phyloP scores from a whole-genome alignment of 2,329 filamentous ascomycete species.

The Apiospora malaysiana region DNA sequence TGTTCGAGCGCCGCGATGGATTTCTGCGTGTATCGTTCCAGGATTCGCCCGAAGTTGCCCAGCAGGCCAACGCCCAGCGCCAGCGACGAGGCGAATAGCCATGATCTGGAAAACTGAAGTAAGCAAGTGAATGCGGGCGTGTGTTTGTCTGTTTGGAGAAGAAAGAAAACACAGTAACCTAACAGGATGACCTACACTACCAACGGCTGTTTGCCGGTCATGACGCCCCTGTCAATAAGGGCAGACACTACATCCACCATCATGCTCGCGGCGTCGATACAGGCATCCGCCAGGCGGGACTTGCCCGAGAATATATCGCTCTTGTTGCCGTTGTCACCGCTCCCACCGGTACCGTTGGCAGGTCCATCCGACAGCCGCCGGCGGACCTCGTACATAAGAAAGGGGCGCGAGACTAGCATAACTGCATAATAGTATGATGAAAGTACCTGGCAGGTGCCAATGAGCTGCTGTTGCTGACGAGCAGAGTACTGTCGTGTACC shows the following conservation, averaged over 20 bases:
- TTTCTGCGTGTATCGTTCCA: constrained; percentile 55
- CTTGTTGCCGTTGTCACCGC: constrained; percentile 23
- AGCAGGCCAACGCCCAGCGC: constrained; percentile 58
- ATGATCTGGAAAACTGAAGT: constrained; percentile 46
- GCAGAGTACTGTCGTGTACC: not conserved
- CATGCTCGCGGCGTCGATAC: constrained; percentile 59
- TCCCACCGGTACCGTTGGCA: not conserved
- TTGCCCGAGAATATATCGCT: constrained; percentile 46
- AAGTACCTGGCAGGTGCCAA: constrained; percentile 57
- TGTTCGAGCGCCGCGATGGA: constrained; percentile 56
- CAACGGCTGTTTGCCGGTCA: constrained; percentile 52
- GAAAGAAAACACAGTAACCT: too few relatives aligned
- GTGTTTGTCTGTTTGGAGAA: too few relatives aligned
- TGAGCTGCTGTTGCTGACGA: constrained; percentile 34
- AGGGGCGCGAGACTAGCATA: constrained; percentile 61
- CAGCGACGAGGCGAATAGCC: constrained; percentile 59
- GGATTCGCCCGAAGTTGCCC: constrained; percentile 56
- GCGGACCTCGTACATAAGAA: constrained; percentile 61
- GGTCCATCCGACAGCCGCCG: constrained; percentile 48
- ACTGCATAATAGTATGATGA: constrained; percentile 62
- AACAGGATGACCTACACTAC: constrained; percentile 61
- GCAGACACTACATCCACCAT: constrained; percentile 57
- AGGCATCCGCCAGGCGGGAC: constrained; percentile 58
- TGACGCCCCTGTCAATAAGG: constrained; percentile 47
- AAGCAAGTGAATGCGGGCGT: too few relatives aligned